Evolutionary conservation across 2,329 filamentous ascomycete genomes (phyloP), one percentile per base, ranked within the genome.

Genomic region (Pseudogymnoascus sp.): DNA sequence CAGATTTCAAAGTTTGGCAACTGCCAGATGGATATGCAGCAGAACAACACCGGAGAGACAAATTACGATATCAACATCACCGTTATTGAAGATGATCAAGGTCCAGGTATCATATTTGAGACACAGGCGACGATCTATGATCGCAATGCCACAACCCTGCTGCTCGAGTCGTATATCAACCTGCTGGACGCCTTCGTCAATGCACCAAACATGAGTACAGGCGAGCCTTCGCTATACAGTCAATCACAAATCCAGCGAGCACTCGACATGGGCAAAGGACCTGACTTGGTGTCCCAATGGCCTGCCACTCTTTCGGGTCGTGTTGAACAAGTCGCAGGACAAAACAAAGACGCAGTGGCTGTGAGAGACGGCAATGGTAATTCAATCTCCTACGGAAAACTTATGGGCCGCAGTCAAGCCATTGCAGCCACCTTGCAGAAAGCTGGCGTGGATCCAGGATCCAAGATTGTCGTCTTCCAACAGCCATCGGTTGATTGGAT

Each of bases 121-220:
- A 41, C 41, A 36, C 63, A 62, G 35, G 41, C 54, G 37, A 58
- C 50, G 36, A 59, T 66, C 18, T 66, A 66, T 39, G 41, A 60
- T 35, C 30, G 47, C 9, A 30, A 54, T 28, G 61, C 22, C 37
- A 41, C 47, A 20, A 30, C 11, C 25, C 20, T 58, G 25, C 36
- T 64, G 16, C 50, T 63, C 20, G 41, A 58, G 25, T 33, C 38
- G 14, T 63, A 63, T 41, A 57, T 62, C 63, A 6, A 66, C 63
- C 1, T 76, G 74, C 64, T 80, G 0, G 76, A 78, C 41, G 67
- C 79, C 1, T 69, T 70, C 1, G 75, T 77, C 4, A 67, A 68
- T 37, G 66, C 54, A 4, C 41, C 59, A 30, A 60, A 39, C 36
- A 30, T 47, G 61, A 50, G 25, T 20, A 39, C 28, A 43, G 47